Percentiles rank a stretch among this genome's conserved stretches.
phyloP scores from a whole-genome alignment of 2,329 filamentous ascomycete species.

The Beauveria scarabaeidicola region DNA sequence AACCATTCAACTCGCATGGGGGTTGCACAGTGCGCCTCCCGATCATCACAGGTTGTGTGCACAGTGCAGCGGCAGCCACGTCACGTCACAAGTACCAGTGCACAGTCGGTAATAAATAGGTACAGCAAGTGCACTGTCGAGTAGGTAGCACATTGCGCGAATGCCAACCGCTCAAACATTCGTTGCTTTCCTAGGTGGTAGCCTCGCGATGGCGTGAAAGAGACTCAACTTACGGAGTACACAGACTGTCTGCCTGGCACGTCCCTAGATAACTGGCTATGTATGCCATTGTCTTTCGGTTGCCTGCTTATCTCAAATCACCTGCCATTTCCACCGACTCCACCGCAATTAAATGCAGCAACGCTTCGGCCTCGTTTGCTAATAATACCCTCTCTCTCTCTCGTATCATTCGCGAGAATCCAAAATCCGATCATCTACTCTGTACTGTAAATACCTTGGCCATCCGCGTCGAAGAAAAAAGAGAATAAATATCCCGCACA shows the following conservation, averaged over 20 bases:
- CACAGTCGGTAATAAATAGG: too few relatives aligned
- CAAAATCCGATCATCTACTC: too few relatives aligned
- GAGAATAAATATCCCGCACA: neutral
- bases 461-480: neutral
- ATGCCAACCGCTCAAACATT: too few relatives aligned
- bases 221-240: neutral
- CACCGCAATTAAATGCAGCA: slow-evolving; percentile 8
- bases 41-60: neutral
- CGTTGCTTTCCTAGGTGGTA: neutral
- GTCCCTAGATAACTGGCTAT: neutral
- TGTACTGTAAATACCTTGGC: neutral
- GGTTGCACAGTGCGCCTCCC: neutral
- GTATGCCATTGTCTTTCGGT: neutral
- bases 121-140: too few relatives aligned
- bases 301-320: neutral
- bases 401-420: neutral
- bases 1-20: neutral
- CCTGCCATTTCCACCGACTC: slow-evolving; percentile 4
- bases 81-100: too few relatives aligned
- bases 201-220: neutral
- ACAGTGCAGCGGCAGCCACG: neutral
- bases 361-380: neutral
- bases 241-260: too few relatives aligned
- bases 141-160: too few relatives aligned
- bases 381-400: neutral